These are phyloP conservation scores for Backusella parvicylindrica DNA, from an alignment of 192 early-diverging fungal genomes.

Conservation along the genomic window DNA sequence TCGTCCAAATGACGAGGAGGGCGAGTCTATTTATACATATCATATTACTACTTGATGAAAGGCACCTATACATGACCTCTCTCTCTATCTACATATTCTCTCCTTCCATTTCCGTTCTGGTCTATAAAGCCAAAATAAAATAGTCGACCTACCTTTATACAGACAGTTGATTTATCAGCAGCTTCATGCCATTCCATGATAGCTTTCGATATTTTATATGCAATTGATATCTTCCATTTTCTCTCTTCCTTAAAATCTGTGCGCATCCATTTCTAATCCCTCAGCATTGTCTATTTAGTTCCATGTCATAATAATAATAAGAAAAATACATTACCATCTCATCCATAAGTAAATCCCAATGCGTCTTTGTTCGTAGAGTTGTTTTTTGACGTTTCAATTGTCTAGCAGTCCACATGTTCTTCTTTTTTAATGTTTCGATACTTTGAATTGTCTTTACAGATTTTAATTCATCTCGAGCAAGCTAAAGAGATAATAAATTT, in stretches of 20 bases:
- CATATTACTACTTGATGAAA: too few species aligned
- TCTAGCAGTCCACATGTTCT: conserved; percentile 67
- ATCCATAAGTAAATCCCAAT: conserved; percentile 77
- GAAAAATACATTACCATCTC: conserved; percentile 61
- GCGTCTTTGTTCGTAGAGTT: conserved; percentile 53
- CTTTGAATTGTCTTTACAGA: conserved; percentile 57
- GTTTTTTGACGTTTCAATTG: conserved; percentile 64
- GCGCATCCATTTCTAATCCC: conserved; percentile 66
- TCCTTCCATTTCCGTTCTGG: too few species aligned
- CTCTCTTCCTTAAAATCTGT: conserved; percentile 82
- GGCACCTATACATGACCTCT: not conserved
- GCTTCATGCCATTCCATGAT: conserved; percentile 75
- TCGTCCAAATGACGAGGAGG: not conserved
- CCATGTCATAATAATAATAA: not conserved
- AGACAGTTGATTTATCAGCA: conserved; percentile 61
- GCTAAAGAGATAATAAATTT: conserved; percentile 21
- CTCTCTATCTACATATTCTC: too few species aligned
- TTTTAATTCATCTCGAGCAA: conserved; percentile 75
- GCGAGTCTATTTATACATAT: not conserved
- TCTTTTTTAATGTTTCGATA: conserved; percentile 67
- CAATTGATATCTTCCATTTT: conserved; percentile 76
- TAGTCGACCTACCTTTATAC: conserved; percentile 66
- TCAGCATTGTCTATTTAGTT: not conserved
- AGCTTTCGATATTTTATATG: conserved; percentile 59
- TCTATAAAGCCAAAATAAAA: too few species aligned